These are phyloP conservation scores for Echinochloa phyllopogon DNA, from an alignment of 176 grass and related monocot species.

Conservation along the genomic window DNA sequence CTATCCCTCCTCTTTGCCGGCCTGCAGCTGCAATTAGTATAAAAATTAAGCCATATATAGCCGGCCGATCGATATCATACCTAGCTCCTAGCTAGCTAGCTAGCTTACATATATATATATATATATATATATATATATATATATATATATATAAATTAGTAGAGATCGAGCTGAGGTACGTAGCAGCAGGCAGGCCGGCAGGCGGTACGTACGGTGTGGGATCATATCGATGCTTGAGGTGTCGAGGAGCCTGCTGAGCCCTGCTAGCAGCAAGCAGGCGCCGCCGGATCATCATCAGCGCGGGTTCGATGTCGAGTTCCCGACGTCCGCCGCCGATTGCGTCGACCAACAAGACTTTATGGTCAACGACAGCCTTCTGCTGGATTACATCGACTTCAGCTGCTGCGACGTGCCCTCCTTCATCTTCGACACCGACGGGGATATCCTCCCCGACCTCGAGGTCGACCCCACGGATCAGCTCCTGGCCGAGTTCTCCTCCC, in stretches of 20 bases:
- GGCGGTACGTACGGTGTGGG: no score
- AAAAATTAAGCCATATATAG: no score
- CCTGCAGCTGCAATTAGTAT: no score
- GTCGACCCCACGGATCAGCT: conserved; percentile 83
- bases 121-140: no score
- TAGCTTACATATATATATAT: no score
- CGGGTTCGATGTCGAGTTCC: conserved; percentile 44
- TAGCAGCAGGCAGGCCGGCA: no score
- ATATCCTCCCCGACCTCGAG: conserved; percentile 88
- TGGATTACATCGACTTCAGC: conserved; percentile 90
- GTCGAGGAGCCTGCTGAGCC: conserved; percentile 63
- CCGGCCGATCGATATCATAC: no score
- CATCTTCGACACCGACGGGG: conserved; percentile 63
- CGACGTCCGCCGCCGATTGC: neutral
- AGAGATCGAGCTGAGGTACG: no score
- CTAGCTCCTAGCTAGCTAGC: no score
- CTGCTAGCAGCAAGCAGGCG: conserved; percentile 32
- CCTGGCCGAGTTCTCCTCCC: conserved; percentile 69
- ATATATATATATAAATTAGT: no score
- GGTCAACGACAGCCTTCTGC: conserved; percentile 54
- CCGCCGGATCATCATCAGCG: neutral
- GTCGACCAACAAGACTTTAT: conserved; percentile 36
- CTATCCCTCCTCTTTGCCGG: no score
- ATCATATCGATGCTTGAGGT: conserved; percentile 69
- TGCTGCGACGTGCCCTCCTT: conserved; percentile 59